Evolutionary conservation across 371 early-diverging fungal genomes (phyloP).

Genomic region (Basidiobolus meristosporus): DNA sequence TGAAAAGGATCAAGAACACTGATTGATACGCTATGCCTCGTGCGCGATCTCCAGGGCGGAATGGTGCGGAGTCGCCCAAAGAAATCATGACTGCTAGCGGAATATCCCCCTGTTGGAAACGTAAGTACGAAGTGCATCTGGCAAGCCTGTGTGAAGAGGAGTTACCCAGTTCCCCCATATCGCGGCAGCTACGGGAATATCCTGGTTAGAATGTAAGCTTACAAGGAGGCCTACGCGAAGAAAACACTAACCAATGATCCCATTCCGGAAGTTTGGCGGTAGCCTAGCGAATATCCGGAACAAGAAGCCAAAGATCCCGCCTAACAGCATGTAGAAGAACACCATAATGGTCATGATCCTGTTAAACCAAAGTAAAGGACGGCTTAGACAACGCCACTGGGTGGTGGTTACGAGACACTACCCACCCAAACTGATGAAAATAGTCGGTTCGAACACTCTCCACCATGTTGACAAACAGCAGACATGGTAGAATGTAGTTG

Average conservation of each 20-base stretch:
- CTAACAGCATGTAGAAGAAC: neutral
- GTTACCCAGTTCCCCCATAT: neutral
- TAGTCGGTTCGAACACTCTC: neutral
- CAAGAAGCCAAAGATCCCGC: neutral
- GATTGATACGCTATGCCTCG: constrained; percentile 13
- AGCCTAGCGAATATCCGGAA: neutral
- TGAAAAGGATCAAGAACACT: constrained; percentile 12
- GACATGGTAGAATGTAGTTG: neutral
- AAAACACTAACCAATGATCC: neutral
- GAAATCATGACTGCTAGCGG: constrained; percentile 15
- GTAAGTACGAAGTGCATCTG: neutral
- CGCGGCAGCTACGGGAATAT: neutral
- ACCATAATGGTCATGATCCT: neutral
- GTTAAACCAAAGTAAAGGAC: neutral
- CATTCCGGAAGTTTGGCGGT: neutral
- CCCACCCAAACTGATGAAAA: neutral
- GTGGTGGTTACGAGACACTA: no score
- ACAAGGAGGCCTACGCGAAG: no score
- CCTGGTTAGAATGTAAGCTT: no score
- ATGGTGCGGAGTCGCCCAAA: constrained; percentile 11
- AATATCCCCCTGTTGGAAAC: constrained; percentile 10
- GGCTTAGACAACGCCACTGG: neutral
- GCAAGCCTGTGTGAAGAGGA: no score
- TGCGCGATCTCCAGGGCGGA: constrained; percentile 10
- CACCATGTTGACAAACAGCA: constrained; percentile 1